These are phyloP conservation scores for Penicillium silybi DNA, from an alignment of 495 filamentous ascomycete species.

Conservation along the genomic window DNA sequence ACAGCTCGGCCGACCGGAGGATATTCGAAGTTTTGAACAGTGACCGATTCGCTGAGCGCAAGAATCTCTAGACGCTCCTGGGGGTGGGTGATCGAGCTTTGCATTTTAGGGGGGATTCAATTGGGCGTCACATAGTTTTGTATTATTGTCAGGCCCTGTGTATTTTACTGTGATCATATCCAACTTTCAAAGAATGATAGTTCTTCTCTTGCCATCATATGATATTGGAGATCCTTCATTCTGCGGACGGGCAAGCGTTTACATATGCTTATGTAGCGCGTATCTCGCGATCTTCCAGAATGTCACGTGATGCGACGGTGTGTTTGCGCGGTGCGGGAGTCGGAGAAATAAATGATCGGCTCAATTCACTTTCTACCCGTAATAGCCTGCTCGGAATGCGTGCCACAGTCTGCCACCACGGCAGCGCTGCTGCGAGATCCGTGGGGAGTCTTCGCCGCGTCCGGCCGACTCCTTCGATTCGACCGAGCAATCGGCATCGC, in stretches of 20 bases:
- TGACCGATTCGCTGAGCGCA: slow-evolving; percentile 29
- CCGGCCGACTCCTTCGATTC: neutral
- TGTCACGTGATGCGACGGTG: slow-evolving; percentile 7
- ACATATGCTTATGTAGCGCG: no score
- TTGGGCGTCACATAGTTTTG: slow-evolving; percentile 22
- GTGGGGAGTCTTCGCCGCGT: neutral
- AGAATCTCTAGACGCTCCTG: slow-evolving; percentile 21
- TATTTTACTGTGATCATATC: slow-evolving; percentile 22
- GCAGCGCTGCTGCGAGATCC: neutral
- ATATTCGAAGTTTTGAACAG: slow-evolving; percentile 31
- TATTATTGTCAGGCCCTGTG: slow-evolving; percentile 12
- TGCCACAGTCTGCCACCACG: neutral
- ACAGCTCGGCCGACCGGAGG: slow-evolving; percentile 17
- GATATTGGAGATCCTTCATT: neutral
- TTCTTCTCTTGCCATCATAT: neutral
- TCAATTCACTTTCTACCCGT: neutral
- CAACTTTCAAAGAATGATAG: slow-evolving; percentile 4
- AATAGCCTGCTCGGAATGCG: slow-evolving; percentile 6
- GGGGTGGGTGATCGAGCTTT: slow-evolving; percentile 10
- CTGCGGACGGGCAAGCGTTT: neutral
- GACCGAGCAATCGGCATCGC: slow-evolving; percentile 11
- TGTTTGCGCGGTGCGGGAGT: neutral
- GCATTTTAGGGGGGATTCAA: slow-evolving; percentile 16
- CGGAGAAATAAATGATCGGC: neutral
- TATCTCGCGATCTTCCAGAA: neutral